phyloP scores from a whole-genome alignment of 257 asterid genomes.

The Solanum tacnaense region DNA sequence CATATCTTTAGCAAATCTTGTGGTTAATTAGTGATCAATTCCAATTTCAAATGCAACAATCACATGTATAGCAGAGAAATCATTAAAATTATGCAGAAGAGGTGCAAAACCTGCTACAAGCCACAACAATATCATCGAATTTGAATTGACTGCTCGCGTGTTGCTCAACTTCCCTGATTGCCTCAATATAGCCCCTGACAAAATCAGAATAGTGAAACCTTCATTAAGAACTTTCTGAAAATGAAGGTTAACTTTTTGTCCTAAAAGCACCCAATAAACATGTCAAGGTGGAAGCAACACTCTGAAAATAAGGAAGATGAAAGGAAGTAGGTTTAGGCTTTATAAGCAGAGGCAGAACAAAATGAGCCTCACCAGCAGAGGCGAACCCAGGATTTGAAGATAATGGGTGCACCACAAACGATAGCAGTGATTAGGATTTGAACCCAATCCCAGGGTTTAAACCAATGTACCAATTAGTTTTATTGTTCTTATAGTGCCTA shows the following conservation, averaged over 20 bases:
- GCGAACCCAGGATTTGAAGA: no score
- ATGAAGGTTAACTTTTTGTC: background rate
- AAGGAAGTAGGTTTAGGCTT: background rate
- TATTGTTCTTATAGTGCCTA: no score
- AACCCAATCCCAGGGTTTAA: no score
- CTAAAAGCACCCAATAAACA: background rate
- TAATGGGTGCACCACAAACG: no score
- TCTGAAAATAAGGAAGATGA: background rate
- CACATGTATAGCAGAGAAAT: background rate
- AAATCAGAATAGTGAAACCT: background rate
- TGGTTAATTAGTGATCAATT: background rate
- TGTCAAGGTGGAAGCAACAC: background rate
- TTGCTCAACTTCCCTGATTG: constrained; percentile 71
- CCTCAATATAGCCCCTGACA: constrained; percentile 91
- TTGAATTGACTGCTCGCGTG: constrained; percentile 12
- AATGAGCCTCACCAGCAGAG: background rate
- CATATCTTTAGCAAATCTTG: background rate
- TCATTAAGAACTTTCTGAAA: no score
- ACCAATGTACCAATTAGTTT: no score
- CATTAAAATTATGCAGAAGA: background rate
- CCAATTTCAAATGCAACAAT: background rate
- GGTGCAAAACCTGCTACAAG: constrained; percentile 69
- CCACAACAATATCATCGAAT: constrained; percentile 76
- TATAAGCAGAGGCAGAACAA: background rate
- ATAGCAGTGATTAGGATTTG: no score